Base-by-base conservation (phyloP, 495 filamentous ascomycete species). In the Ascobolus immersus region DNA sequence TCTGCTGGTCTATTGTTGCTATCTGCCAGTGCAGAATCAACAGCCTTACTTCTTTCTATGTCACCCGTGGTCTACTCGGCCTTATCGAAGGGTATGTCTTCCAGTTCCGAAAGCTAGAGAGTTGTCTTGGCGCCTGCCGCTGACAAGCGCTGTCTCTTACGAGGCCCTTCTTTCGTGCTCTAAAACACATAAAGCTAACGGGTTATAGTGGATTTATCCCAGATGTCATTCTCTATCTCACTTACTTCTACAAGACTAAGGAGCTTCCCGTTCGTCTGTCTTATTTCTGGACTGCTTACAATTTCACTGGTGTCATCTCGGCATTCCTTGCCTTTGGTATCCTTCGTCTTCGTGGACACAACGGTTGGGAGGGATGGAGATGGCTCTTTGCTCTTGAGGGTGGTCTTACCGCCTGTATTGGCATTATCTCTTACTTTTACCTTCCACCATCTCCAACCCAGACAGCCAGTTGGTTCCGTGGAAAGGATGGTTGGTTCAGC, bases 31-130 rank as follows among this genome's bases (percentile, higher is more conserved):
- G 73, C 8, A 69, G 69, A 36, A 45, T 89, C 5, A 58, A 49
- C 22, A 66, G 67, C 1, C 55, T 60, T n/a, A 42, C 48, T 0
- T 64, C 67, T 0, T 89, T 77, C 47, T 69, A 67, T 29, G 54
- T 60, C 8, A 65, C 58, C 39, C 60, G 80, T 26, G 60, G 67
- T 9, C 44, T 84, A 15, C 55, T 86, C 4, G 77, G 74, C 17
- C 52, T 79, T 5, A 53, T 84, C 7, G 76, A 89, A 48, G 78
- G 78, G n/a, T n/a, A n/a, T n/a, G n/a, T n/a, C n/a, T n/a, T n/a
- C n/a, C n/a, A n/a, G n/a, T n/a, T n/a, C n/a, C n/a, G n/a, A n/a
- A n/a, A n/a, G n/a, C n/a, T n/a, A n/a, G n/a, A n/a, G n/a, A n/a
- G n/a, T n/a, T n/a, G n/a, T n/a, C n/a, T n/a, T n/a, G n/a, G n/a